phyloP scores from a whole-genome alignment of 768 basidiomycete genomes.

The Podaxis mareebaensis region DNA sequence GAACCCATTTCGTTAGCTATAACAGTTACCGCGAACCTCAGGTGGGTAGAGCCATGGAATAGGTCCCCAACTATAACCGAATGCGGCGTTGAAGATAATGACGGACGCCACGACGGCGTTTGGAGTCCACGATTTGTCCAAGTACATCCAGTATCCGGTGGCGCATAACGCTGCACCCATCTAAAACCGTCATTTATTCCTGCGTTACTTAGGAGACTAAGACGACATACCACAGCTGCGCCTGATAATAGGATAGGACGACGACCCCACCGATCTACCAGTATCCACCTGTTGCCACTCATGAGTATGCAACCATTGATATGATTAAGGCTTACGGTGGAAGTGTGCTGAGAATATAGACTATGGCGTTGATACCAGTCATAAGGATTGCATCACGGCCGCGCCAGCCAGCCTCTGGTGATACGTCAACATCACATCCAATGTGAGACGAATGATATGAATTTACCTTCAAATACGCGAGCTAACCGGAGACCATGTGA shows the following conservation, averaged over 20 bases:
- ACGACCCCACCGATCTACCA: conserved; percentile 86
- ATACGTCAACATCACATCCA: conserved; percentile 15
- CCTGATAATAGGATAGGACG: conserved; percentile 80
- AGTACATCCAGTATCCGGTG: conserved; percentile 88
- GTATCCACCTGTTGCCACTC: conserved; percentile 67
- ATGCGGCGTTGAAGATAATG: conserved; percentile 88
- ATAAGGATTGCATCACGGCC: conserved; percentile 88
- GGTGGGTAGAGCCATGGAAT: conserved; percentile 82
- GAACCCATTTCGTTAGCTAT: not conserved
- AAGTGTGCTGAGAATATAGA: conserved; percentile 71
- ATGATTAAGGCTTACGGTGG: conserved; percentile 56
- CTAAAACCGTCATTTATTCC: conserved; percentile 32
- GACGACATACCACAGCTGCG: conserved; percentile 59
- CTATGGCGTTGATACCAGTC: conserved; percentile 85
- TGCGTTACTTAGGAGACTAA: not conserved
- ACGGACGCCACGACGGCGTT: conserved; percentile 85
- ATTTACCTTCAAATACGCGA: conserved; percentile 81
- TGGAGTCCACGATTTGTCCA: conserved; percentile 79
- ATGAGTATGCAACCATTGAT: not conserved
- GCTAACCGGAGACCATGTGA: conserved; percentile 37
- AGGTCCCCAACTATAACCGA: conserved; percentile 87
- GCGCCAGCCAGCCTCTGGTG: conserved; percentile 84
- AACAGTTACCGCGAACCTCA: conserved; percentile 44
- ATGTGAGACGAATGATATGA: not conserved
- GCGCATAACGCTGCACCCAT: conserved; percentile 77